Conservation (phyloP, 1,284 basidiomycete genomes). For the Malassezia sp. region DNA sequence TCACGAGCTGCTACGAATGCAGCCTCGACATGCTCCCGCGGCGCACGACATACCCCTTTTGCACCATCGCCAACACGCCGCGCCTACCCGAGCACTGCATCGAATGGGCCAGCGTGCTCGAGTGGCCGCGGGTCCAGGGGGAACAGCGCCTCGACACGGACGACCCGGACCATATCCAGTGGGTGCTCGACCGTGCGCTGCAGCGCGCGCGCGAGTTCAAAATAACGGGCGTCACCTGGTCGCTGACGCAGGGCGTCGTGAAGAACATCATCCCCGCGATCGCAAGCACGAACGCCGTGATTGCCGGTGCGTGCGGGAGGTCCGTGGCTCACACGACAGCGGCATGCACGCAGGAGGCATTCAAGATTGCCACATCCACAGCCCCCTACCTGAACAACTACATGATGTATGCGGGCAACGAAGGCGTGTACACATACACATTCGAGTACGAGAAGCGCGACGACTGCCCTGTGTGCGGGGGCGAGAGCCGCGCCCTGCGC, state of each 20-base stretch:
- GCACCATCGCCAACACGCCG: conserved; percentile 97
- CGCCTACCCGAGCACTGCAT: conserved; percentile 97
- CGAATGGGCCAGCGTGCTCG: conserved; percentile 98
- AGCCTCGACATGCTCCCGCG: conserved; percentile 97
- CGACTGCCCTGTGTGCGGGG: conserved; percentile 95
- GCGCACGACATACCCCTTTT: conserved; percentile 91
- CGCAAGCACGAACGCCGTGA: conserved; percentile 43
- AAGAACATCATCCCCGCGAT: conserved; percentile 96
- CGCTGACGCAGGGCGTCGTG: conserved; percentile 91
- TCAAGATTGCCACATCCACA: conserved; percentile 91
- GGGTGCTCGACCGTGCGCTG: conserved; percentile 71
- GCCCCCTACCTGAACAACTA: conserved; percentile 95
- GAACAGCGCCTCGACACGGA: conserved; percentile 52
- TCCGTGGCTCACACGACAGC: too few relatives aligned
- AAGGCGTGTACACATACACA: conserved; percentile 92
- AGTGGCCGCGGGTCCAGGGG: conserved; percentile 72
- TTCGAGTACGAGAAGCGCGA: conserved; percentile 85
- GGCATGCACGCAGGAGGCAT: conserved; percentile 98
- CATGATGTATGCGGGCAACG: conserved; percentile 79
- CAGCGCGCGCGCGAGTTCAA: conserved; percentile 73
- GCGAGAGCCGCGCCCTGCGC: conserved; percentile 51
- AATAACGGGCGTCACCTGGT: conserved; percentile 96
- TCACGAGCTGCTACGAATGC: conserved; percentile 96
- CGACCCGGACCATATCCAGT: conserved; percentile 88
- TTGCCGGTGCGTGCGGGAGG: conserved; percentile 63